A percentile compares a stretch with the other conserved stretches of the same genome.
Conservation (phyloP, 306 rosid species). For the Vigna radiata region DNA sequence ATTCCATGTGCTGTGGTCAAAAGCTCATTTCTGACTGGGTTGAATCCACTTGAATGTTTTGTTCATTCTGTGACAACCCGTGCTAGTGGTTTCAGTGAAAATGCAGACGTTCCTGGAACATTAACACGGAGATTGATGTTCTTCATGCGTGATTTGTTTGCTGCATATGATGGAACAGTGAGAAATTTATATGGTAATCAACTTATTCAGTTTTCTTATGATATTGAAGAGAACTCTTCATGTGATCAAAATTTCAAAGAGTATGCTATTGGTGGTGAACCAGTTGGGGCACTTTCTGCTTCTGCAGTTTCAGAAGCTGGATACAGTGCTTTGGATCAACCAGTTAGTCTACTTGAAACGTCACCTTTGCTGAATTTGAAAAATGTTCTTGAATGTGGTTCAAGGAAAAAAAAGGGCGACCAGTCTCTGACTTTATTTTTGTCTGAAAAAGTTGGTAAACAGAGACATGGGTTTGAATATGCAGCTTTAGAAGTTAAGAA, state of each 20-base stretch:
- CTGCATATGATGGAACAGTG: conserved; percentile 91
- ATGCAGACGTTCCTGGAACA: conserved; percentile 98
- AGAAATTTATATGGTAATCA: conserved; percentile 88
- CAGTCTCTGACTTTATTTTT: conserved; percentile 76
- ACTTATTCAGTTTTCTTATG: conserved; percentile 74
- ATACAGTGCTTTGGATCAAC: conserved; percentile 96
- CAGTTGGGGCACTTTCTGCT: conserved; percentile 91
- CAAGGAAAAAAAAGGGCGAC: conserved; percentile 59
- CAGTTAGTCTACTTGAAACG: conserved; percentile 88
- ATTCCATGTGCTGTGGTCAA: conserved; percentile 87
- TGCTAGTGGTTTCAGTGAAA: conserved; percentile 87
- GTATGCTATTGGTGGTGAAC: conserved; percentile 63
- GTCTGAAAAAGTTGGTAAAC: conserved; percentile 70
- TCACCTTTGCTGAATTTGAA: conserved; percentile 92
- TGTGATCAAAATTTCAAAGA: conserved; percentile 37
- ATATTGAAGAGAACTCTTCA: conserved; percentile 44
- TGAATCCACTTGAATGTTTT: conserved; percentile 93
- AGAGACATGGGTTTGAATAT: conserved; percentile 76
- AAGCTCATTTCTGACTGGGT: conserved; percentile 81
- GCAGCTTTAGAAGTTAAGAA: conserved; percentile 82
- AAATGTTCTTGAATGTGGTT: conserved; percentile 85
- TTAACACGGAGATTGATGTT: conserved; percentile 82
- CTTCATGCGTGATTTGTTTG: conserved; percentile 83
- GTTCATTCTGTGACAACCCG: conserved; percentile 92
- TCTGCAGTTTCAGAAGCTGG: conserved; percentile 98